Base-by-base conservation (phyloP, 345 rosid species). In the Aegle marmelos region DNA sequence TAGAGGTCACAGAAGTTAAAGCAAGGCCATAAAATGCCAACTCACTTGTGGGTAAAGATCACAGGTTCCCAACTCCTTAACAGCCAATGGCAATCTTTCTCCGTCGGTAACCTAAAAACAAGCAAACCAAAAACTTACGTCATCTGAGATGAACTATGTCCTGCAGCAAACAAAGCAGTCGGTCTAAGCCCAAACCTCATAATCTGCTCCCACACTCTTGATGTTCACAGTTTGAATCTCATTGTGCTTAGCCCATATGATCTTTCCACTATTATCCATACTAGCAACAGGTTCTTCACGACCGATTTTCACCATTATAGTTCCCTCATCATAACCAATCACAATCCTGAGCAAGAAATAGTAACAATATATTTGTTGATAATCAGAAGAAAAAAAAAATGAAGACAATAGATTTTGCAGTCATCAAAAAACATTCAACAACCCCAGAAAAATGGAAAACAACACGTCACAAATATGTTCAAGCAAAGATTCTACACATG, bases 211-310 rank as follows among this genome's bases (percentile, higher is more conserved):
- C 33, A 94, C 91, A 85, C 93, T 94, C 92, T 94, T 97, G 83
- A 97, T 91, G 85, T 97, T 97, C 70, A 94, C 97, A 63, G 99
- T 97, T 85, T 97, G 99, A 83, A 97, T 91, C 86, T 97, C 99
- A 88, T 97, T 97, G 83, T 94, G 99, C 90, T 94, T 97, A 34
- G 99, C 98, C 99, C 99, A 97, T 81, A 94, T 94, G 85, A 97
- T 94, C 87, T 97, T 97, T 73, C 99, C 99, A 74, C 96, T 91
- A 80, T 88, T 97, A 82, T 97, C 99, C 99, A 97, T 97, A 86
- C 99, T 97, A 68, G 99, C 98, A 21, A 97, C 98, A 80, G 99
- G 99, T 73, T 89, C 92, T 85, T 97, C 99, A 60, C 96, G 92
- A 69, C 99, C 99, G 62, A 97, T 90, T 91, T 97, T 97, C 76